These are phyloP conservation scores for Coemansia sp. DNA, from an alignment of 192 early-diverging fungal genomes.

Conservation along the genomic window DNA sequence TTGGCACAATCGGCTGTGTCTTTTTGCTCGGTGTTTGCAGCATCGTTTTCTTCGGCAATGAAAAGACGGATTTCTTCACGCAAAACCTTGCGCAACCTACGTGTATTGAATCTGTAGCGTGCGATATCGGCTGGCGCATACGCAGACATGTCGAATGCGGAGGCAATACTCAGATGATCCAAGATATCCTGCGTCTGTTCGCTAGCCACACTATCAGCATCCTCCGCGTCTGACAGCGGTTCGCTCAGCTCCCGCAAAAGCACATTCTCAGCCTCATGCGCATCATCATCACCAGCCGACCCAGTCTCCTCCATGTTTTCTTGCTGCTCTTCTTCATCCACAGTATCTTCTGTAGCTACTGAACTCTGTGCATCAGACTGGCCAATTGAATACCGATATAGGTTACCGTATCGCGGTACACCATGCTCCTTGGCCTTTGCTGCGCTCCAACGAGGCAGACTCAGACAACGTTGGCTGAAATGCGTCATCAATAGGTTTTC, in stretches of 20 bases:
- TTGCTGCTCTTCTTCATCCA: not conserved
- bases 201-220: not conserved
- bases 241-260: slow-evolving; percentile 26
- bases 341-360: slow-evolving; percentile 3
- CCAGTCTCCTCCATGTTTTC: not conserved
- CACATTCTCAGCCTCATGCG: slow-evolving; percentile 18
- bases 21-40: not conserved
- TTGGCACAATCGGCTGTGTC: too few species aligned
- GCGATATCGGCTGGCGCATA: slow-evolving; percentile 31
- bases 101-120: slow-evolving; percentile 14
- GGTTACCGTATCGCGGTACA: slow-evolving; percentile 26
- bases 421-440: slow-evolving; percentile 13
- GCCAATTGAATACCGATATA: slow-evolving; percentile 6
- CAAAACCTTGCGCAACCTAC: slow-evolving; percentile 18
- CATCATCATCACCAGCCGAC: slow-evolving; percentile 12
- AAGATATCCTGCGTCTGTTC: slow-evolving; percentile 6
- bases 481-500: slow-evolving; percentile 86
- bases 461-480: slow-evolving; percentile 89
- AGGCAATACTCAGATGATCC: slow-evolving; percentile 27
- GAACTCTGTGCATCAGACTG: not conserved
- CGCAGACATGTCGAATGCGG: slow-evolving; percentile 40
- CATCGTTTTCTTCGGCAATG: slow-evolving; percentile 32
- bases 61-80: slow-evolving; percentile 33
- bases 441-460: slow-evolving; percentile 31
- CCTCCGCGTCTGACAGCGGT: slow-evolving; percentile 7